Evolutionary conservation across 345 rosid genomes (phyloP), one percentile per base, ranked within the genome.

Genomic region (Linum usitatissimum): DNA sequence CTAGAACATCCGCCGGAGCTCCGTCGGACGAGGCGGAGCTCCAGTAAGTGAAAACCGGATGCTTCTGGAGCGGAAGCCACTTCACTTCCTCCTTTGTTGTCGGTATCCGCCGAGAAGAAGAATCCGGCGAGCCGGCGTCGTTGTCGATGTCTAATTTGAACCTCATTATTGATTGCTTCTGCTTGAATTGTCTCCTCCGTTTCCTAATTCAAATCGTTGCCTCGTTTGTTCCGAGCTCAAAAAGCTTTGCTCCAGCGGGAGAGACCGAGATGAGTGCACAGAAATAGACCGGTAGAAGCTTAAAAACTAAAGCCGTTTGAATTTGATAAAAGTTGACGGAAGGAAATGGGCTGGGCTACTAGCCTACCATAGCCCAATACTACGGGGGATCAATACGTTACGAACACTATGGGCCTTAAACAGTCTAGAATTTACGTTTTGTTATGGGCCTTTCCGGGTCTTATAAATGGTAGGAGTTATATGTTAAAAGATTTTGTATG

Each of bases 11-110:
- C 51, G 75, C 36, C 5, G 5, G 60, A 68, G 58, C 53, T 54
- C 21, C 51, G n/a, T 57, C 78, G 58, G 34, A 61, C 4, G 53
- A 73, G 65, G 69, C 63, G 62, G 68, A 34, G 28, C 49, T 18
- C 59, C 51, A 18, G 71, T 80, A 42, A 30, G 81, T 48, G 77
- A 93, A 93, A 14, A 81, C 68, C 18, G 91, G 94, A 70, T 93
- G 94, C 60, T 28, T 73, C 59, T 80, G 80, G 71, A 93, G 96
- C 30, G 90, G 85, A 10, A 83, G 66, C 99, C 99, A 93, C 62
- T 73, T 79, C 65, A 75, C 65, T 18, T 76, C 75, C 62, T 79
- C 90, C 66, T 76, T 83, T 0, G 87, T 78, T 63, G 86, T 76
- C 40, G 68, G 73, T 66, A 87, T 77, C 45, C 68, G 63, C 36